Evolutionary conservation across 192 early-diverging fungal genomes (phyloP), one percentile per base, ranked within the genome.

Genomic region (Rhizoclosmatium globosum): DNA sequence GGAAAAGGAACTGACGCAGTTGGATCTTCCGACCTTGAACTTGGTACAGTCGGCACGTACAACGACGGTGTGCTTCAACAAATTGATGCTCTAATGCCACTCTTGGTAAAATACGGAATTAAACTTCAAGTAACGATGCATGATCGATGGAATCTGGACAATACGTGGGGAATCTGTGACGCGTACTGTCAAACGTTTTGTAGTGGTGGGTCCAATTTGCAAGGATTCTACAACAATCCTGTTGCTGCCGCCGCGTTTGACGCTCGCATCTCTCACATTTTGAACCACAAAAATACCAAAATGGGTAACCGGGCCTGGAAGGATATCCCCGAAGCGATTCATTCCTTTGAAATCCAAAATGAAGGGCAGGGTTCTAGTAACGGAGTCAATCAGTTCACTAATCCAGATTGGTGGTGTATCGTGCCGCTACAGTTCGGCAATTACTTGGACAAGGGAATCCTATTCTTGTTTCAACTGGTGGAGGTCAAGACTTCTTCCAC

Each of bases 321-420:
- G 43, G 19, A 78, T 15, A 43, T 79, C 45, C 61, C 71, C 13
- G 73, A 77, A 2, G 79, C 62, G 4, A 76, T 80, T 23, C 61
- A 73, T 43, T 62, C 69, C 7, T 76, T 80, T 50, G 79, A 73
- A 47, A 76, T 80, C 43, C 39, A 80, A 43, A 80, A 80, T 48
- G 79, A 80, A 59, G 79, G 39, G n/a, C 79, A 80, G 68, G 79
- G 59, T 47, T 45, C 79, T 7, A 53, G 19, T 53, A 39, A 19
- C 9, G 57, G 57, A 3, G 64, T 21, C 6, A 61, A 61, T 42
- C 73, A 42, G 46, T 64, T 78, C 43, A 50, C 75, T 31, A 73
- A 80, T 67, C 48, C 73, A 23, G 64, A 67, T 21, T 80, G 79
- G 79, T 68, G 68, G 69, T 80, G 79, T 65, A 64, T 7, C 75